Evolutionary conservation across 2,329 filamentous ascomycete species (phyloP).

Genomic region (Venturiaceae sp.): DNA sequence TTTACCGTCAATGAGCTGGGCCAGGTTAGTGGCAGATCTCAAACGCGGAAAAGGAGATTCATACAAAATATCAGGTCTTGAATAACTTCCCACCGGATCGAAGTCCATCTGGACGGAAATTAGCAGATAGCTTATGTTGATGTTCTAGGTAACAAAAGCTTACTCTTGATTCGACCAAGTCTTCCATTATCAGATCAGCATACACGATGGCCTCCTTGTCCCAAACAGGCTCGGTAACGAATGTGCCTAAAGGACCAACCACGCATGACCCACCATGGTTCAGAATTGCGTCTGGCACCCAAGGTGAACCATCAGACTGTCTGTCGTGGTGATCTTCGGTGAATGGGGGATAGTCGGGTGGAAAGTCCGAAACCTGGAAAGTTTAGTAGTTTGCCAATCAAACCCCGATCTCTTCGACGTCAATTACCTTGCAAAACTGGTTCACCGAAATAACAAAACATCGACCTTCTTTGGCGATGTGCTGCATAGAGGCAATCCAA

Average conservation of each 20-base stretch:
- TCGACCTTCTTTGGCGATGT: constrained; percentile 36
- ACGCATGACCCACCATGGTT: constrained; percentile 32
- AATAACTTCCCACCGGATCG: constrained; percentile 31
- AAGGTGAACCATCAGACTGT: constrained; percentile 26
- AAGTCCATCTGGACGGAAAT: constrained; percentile 27
- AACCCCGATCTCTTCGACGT: background rate
- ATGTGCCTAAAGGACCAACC: constrained; percentile 29
- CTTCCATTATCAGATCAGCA: constrained; percentile 24
- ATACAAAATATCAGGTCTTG: constrained; percentile 31
- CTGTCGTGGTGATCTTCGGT: constrained; percentile 27
- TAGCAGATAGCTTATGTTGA: background rate
- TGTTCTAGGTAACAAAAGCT: constrained; percentile 7
- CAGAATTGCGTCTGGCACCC: constrained; percentile 27
- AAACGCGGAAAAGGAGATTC: constrained; percentile 10
- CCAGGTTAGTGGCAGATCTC: background rate
- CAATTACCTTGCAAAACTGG: constrained; percentile 22
- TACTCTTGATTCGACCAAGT: constrained; percentile 28
- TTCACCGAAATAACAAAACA: constrained; percentile 35
- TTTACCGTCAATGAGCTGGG: constrained; percentile 13
- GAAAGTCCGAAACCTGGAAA: constrained; percentile 26
- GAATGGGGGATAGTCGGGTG: constrained; percentile 32
- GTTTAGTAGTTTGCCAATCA: constrained; percentile 10
- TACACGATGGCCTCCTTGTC: constrained; percentile 30
- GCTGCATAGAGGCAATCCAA: constrained; percentile 33
- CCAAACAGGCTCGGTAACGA: constrained; percentile 29